Percentiles rank a stretch among this genome's conserved stretches.
Conservation (phyloP, 108 stramenopile species). For the Chaetoceros tenuissimus region DNA sequence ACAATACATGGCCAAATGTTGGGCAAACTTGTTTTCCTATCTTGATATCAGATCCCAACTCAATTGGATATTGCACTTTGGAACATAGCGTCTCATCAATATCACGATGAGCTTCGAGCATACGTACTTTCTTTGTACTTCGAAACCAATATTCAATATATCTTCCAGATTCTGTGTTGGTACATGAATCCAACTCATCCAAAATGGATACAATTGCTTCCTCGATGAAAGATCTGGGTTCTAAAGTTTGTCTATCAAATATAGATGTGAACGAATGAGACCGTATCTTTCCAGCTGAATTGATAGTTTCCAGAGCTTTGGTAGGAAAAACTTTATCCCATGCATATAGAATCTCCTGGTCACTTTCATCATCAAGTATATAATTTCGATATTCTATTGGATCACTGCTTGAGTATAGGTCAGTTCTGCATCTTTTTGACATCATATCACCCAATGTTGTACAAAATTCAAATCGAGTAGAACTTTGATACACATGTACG, state of each 20-base stretch:
- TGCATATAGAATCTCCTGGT: too few relatives aligned
- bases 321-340: background rate
- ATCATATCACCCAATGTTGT: too few relatives aligned
- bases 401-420: too few relatives aligned
- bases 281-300: background rate
- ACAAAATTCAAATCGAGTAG: too few relatives aligned
- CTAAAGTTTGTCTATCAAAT: background rate
- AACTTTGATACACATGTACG: too few relatives aligned
- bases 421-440: too few relatives aligned
- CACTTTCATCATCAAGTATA: too few relatives aligned
- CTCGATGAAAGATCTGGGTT: background rate
- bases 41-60: background rate
- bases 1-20: constrained; percentile 5
- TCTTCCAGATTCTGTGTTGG: background rate
- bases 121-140: background rate
- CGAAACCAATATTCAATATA: constrained; percentile 9
- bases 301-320: background rate
- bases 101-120: constrained; percentile 7
- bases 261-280: background rate
- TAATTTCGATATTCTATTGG: too few relatives aligned
- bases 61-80: background rate
- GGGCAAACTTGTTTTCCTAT: constrained; percentile 5
- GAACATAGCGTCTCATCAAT: constrained; percentile 4
- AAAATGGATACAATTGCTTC: background rate
- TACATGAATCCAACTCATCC: background rate